Conservation (phyloP, 164 flowering plant species). For the Houttuynia cordata region DNA sequence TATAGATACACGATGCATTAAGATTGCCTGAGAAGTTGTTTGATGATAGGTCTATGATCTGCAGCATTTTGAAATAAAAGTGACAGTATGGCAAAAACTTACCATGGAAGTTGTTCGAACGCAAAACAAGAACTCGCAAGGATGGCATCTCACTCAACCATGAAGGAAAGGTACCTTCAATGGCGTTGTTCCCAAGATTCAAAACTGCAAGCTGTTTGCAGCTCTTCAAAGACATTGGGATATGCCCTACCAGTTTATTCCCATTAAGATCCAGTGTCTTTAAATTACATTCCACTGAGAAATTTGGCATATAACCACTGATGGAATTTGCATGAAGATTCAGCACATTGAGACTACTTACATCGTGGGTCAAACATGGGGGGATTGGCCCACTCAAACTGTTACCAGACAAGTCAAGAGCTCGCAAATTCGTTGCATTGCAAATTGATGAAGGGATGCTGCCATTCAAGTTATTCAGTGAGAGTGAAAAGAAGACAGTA, state of each 20-base stretch:
- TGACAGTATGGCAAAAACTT: conserved; percentile 5
- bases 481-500: conserved; percentile 23
- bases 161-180: conserved; percentile 39
- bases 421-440: conserved; percentile 20
- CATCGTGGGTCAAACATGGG: conserved; percentile 15
- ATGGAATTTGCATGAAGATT: conserved; percentile 35
- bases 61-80: conserved; percentile 23
- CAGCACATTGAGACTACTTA: conserved; percentile 15
- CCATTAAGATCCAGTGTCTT: conserved; percentile 30
- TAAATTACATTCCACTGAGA: conserved; percentile 20
- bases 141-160: conserved; percentile 19
- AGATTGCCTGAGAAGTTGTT: conserved; percentile 33
- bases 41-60: conserved; percentile 39
- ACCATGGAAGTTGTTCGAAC: conserved; percentile 42
- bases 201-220: conserved; percentile 42
- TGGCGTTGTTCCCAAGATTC: conserved; percentile 41
- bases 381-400: conserved; percentile 33
- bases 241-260: conserved; percentile 33
- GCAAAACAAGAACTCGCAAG: conserved; percentile 48
- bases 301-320: conserved; percentile 27
- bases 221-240: conserved; percentile 39
- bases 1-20: conserved; percentile 10
- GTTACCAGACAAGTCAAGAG: conserved; percentile 49
- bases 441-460: conserved; percentile 34
- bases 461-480: conserved; percentile 14